Percentiles rank a stretch among this genome's conserved stretches.
phyloP scores from a whole-genome alignment of 2,329 filamentous ascomycete species.

The Canariomyces notabilis region DNA sequence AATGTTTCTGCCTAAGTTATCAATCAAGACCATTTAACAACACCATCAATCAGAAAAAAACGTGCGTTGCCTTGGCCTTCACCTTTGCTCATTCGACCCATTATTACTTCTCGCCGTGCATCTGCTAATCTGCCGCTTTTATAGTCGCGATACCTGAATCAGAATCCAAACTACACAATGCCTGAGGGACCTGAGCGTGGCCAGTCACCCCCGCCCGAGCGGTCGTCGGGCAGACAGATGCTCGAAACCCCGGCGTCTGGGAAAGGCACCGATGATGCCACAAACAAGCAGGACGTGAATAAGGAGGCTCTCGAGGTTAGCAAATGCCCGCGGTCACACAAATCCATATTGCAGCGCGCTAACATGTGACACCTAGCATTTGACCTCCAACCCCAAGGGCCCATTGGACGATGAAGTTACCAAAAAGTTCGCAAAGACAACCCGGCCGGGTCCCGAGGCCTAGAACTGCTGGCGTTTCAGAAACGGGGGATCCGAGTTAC shows the following conservation, averaged over 20 bases:
- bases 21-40: no score
- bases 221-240: constrained; percentile 60
- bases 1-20: no score
- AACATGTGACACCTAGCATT: constrained; percentile 33
- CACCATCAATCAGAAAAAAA: no score
- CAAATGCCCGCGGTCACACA: background rate
- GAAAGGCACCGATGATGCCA: constrained; percentile 51
- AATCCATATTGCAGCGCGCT: background rate
- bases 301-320: constrained; percentile 48
- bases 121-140: constrained; percentile 1
- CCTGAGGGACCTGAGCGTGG: constrained; percentile 54
- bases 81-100: no score
- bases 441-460: no score
- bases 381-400: constrained; percentile 62
- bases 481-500: no score
- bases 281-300: constrained; percentile 49
- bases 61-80: no score
- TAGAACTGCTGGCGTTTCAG: no score
- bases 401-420: constrained; percentile 56
- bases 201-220: constrained; percentile 71
- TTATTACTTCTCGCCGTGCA: background rate
- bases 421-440: constrained; percentile 55
- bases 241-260: constrained; percentile 53
- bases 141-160: background rate
- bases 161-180: constrained; percentile 46